Evolutionary conservation across 495 filamentous ascomycete genomes (phyloP), one percentile per base, ranked within the genome.

Genomic region (Echria macrotheca): DNA sequence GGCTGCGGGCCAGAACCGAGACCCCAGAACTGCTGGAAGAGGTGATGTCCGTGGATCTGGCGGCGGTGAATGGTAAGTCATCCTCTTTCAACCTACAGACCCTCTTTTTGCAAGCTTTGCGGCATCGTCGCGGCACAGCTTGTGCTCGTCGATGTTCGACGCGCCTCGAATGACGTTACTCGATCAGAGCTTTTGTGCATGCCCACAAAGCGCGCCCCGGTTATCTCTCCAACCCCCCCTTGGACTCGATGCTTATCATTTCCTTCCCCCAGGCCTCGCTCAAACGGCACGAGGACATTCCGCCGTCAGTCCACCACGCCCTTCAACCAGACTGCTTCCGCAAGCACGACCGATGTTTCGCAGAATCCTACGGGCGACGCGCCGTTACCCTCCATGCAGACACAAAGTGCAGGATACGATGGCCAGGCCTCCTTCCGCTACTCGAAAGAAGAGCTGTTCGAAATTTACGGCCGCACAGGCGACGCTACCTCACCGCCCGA

Each of bases 251-350:
- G n/a, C n/a, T n/a, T n/a, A n/a, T 11, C 9, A 31, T 22, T 28
- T 33, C 47, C 6, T 9, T 73, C 58, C 81, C 58, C 79, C 81
- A 65, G 76, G 63, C 59, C 63, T 25, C 63, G 63, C 23, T 49
- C 83, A 44, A 93, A 93, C 63, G 88, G 87, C 49, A 91, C 87
- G 33, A 80, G 90, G 49, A 94, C 89, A 50, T 89, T 95, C 66
- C 87, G 90, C 48, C 84, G 90, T 52, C 74, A 86, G 19, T 93
- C 89, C 2, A 75, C 74, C 36, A 76, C 72, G 5, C 73, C 74
- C 38, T 71, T 69, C 45, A 71, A 49, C 57, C 70, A 70, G 46
- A 48, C 50, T 29, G 37, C 50, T 17, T 28, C 48, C 19, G 53
- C 58, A 24, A 60, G 49, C 46, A 12, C 51, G 15, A 44, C 49